phyloP scores from a whole-genome alignment of 306 rosid genomes.

The Begonia fuchsioides region DNA sequence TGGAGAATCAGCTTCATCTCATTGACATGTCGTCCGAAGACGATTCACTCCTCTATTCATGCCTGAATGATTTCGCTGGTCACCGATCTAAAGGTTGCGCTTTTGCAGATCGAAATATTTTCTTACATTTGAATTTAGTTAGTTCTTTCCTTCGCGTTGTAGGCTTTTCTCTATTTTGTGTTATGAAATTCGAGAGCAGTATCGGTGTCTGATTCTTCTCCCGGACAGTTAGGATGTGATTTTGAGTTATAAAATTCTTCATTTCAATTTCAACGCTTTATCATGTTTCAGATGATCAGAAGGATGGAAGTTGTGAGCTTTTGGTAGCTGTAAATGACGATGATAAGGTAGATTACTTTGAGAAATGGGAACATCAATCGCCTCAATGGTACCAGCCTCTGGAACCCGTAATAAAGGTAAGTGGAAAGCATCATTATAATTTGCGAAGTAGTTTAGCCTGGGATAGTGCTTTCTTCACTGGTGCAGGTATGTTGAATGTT shows the following conservation, averaged over 20 bases:
- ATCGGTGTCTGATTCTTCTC: too few species aligned
- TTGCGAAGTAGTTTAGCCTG: slow-evolving; percentile 93
- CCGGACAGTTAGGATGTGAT: too few species aligned
- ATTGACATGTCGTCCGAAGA: slow-evolving; percentile 80
- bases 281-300: slow-evolving; percentile 29
- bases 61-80: slow-evolving; percentile 12
- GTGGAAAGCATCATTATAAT: slow-evolving; percentile 41
- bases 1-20: slow-evolving; percentile 61
- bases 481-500: slow-evolving; percentile 46
- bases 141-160: not conserved
- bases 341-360: slow-evolving; percentile 21
- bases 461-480: slow-evolving; percentile 89
- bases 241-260: too few species aligned
- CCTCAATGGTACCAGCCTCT: slow-evolving; percentile 29
- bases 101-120: not conserved
- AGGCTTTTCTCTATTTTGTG: not conserved
- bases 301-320: slow-evolving; percentile 9
- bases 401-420: slow-evolving; percentile 31
- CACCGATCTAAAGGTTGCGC: slow-evolving; percentile 26
- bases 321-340: slow-evolving; percentile 27
- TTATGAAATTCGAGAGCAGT: too few species aligned
- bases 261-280: not conserved
- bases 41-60: slow-evolving; percentile 59
- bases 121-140: not conserved
- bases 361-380: slow-evolving; percentile 24